phyloP scores from a whole-genome alignment of 805 yeast species.

The Nakazawaea anatomiae region DNA sequence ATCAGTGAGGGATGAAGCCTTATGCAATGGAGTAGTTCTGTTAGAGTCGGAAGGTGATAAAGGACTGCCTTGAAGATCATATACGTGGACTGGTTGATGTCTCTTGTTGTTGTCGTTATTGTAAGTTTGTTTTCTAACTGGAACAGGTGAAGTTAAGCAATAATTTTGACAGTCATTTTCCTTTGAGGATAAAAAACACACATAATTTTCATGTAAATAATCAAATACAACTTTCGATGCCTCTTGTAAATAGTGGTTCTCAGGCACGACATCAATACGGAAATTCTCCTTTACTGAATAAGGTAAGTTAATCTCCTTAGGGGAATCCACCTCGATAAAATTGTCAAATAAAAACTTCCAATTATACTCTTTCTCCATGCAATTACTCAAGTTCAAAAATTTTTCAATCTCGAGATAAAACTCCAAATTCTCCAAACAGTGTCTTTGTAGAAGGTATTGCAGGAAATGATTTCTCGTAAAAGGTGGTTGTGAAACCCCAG shows the following conservation, averaged over 20 bases:
- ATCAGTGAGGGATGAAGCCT: background rate
- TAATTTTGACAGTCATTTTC: background rate
- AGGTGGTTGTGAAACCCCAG: conserved; percentile 16
- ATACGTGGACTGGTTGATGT: background rate
- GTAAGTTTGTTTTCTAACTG: background rate
- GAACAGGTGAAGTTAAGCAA: background rate
- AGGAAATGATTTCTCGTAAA: conserved; percentile 22
- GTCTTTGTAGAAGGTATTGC: conserved; percentile 22
- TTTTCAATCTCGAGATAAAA: conserved; percentile 21
- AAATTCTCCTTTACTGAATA: conserved; percentile 18
- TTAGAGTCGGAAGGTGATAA: conserved; percentile 7
- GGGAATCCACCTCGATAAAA: conserved; percentile 20
- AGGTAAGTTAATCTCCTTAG: conserved; percentile 27
- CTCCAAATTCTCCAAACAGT: conserved; percentile 29
- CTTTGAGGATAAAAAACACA: conserved; percentile 18
- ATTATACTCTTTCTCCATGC: conserved; percentile 8
- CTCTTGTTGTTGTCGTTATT: background rate
- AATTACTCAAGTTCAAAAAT: conserved; percentile 12
- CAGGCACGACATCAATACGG: conserved; percentile 16
- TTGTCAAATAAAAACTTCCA: conserved; percentile 22
- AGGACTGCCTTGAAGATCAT: conserved; percentile 3
- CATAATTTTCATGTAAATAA: conserved; percentile 23
- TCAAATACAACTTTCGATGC: conserved; percentile 18
- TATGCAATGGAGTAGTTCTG: background rate
- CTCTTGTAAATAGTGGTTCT: conserved; percentile 12